A percentile compares a stretch with the other conserved stretches of the same genome.
These are phyloP conservation scores for Castanea sativa DNA, from an alignment of 306 rosid species.

Conservation along the genomic window DNA sequence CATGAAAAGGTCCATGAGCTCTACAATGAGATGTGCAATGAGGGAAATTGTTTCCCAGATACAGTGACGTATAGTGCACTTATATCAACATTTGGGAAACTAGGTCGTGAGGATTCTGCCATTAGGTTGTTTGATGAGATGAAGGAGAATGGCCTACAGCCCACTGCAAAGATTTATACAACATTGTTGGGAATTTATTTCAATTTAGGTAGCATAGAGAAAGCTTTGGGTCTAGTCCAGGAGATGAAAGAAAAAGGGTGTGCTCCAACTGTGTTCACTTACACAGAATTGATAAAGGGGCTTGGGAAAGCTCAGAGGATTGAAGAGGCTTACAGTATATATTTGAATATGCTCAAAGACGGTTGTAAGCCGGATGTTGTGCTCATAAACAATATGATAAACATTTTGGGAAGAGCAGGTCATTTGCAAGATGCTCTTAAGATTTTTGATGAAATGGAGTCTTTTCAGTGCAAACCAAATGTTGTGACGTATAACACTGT, in stretches of 20 bases:
- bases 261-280: slow-evolving; percentile 72
- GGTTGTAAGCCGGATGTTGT: slow-evolving; percentile 80
- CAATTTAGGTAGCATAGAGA: slow-evolving; percentile 62
- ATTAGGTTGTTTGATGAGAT: slow-evolving; percentile 77
- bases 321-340: slow-evolving; percentile 58
- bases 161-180: slow-evolving; percentile 75
- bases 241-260: slow-evolving; percentile 77
- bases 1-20: slow-evolving; percentile 82
- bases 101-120: slow-evolving; percentile 68
- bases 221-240: slow-evolving; percentile 53
- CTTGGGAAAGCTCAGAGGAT: slow-evolving; percentile 83
- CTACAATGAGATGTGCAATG: slow-evolving; percentile 81
- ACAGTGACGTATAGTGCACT: slow-evolving; percentile 79
- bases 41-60: slow-evolving; percentile 72
- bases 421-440: slow-evolving; percentile 56
- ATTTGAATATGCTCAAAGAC: slow-evolving; percentile 58
- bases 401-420: slow-evolving; percentile 70
- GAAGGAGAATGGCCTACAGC: slow-evolving; percentile 85
- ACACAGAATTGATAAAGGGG: slow-evolving; percentile 83
- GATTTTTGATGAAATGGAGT: slow-evolving; percentile 65
- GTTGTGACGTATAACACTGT: slow-evolving; percentile 81
- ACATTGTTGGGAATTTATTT: slow-evolving; percentile 63
- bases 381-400: slow-evolving; percentile 78
- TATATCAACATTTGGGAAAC: slow-evolving; percentile 63
- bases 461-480: slow-evolving; percentile 59